phyloP scores from a whole-genome alignment of 169 alveolate species.

The Plasmodium knowlesi region DNA sequence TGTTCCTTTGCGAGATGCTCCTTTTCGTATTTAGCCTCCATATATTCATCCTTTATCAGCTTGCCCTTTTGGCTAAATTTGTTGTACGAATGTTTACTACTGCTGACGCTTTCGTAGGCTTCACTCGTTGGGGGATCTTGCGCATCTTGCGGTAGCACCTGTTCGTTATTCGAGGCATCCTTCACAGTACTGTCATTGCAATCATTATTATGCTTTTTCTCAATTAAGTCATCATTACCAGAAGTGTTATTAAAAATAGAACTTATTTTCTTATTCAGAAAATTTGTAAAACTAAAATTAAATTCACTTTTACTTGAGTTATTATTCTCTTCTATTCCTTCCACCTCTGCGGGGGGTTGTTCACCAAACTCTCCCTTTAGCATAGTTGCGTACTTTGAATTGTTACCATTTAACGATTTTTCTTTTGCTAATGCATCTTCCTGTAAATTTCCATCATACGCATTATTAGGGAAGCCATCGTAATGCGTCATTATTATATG shows the following conservation, averaged over 20 bases:
- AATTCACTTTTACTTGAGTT: not conserved
- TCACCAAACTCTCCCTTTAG: not conserved
- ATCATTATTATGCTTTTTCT: not conserved
- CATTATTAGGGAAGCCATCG: not conserved
- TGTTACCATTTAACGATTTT: not conserved
- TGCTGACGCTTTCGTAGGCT: not conserved
- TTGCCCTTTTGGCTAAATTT: not conserved
- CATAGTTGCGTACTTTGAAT: not conserved
- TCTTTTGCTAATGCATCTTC: not conserved
- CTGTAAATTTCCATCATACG: not conserved
- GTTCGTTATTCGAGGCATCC: not conserved
- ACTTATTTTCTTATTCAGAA: conserved; percentile 6
- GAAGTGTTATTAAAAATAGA: conserved; percentile 1
- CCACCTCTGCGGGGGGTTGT: not conserved
- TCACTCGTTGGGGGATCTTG: not conserved
- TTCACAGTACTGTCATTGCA: not conserved
- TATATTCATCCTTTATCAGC: not conserved
- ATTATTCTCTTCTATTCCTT: not conserved
- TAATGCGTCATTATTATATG: not conserved
- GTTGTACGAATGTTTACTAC: not conserved
- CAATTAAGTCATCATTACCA: not conserved
- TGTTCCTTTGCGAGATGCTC: not conserved
- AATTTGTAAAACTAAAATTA: conserved; percentile 25
- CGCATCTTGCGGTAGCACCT: not conserved
- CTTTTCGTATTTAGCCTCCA: not conserved